Conservation (phyloP, 2,329 filamentous ascomycete species). For the Calonectria montana region DNA sequence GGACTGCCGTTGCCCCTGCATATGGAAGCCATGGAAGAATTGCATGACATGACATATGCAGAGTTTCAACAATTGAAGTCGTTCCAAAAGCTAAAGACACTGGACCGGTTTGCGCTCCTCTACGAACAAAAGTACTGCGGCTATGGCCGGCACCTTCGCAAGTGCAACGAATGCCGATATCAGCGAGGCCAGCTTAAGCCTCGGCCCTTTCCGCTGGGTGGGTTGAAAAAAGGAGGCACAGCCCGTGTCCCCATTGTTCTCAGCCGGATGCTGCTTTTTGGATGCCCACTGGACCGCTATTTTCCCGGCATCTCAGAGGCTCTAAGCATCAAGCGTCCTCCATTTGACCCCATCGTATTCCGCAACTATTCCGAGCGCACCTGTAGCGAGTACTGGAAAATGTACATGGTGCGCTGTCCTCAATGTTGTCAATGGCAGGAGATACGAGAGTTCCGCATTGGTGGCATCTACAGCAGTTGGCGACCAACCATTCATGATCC, state of each 20-base stretch:
- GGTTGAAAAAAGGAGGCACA: background rate
- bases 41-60: background rate
- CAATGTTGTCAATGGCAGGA: background rate
- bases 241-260: background rate
- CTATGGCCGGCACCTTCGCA: background rate
- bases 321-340: background rate
- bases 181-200: background rate
- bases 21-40: background rate
- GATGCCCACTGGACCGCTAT: background rate
- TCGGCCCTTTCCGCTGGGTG: background rate
- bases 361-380: background rate
- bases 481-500: background rate
- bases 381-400: background rate
- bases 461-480: background rate
- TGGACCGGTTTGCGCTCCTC: background rate
- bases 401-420: background rate
- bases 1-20: background rate
- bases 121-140: background rate
- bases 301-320: background rate
- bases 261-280: background rate
- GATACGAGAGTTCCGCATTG: background rate
- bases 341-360: background rate
- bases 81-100: background rate
- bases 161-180: background rate
- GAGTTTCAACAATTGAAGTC: background rate